Evolutionary conservation across 805 yeast species (phyloP), one percentile per base, ranked within the genome.

Genomic region (Metschnikowia similis): DNA sequence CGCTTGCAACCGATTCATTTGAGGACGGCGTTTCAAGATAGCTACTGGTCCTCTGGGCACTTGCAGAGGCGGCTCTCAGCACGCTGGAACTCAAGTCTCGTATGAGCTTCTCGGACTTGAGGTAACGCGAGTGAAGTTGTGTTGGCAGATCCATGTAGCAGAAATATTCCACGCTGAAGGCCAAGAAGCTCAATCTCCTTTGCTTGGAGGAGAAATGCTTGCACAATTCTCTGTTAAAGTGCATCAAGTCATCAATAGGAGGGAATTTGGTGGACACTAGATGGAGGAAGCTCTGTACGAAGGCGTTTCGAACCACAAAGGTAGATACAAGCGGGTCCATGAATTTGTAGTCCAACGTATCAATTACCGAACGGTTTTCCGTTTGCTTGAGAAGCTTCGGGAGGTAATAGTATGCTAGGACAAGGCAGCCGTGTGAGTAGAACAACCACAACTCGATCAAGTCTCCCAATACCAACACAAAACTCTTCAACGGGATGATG

Each of bases 371-470:
- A 21, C 21, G 16, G 29, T 14, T 17, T 9, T 26, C 39, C 26
- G 32, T 16, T 13, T 21, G 14, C 10, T 48, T 36, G 3, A 41
- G 34, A 10, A 50, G 4, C 10, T 11, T 17, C 13, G 58, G 58
- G 17, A 53, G 27, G 26, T 47, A 53, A 34, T 42, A 45, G 41
- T 45, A 37, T 29, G 50, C 21, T 8, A 39, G 31, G 31, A 55
- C 51, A 17, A 49, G 39, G 44, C 58, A 55, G 17, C 58, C 58
- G 30, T 54, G 55, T 35, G 49, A 48, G 39, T 53, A 55, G 39
- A 55, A 55, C 50, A 55, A 42, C 58, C 58, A 55, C 32, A 51
- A 35, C 11, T 48, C 47, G 10, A 49, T 13, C 28, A 49, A 21
- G 35, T 45, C 52, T 11, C 54, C 54, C 31, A 39, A 14, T 6